Evolutionary conservation across 345 rosid genomes (phyloP), one percentile per base, ranked within the genome.

Genomic region (Clausena lansium): DNA sequence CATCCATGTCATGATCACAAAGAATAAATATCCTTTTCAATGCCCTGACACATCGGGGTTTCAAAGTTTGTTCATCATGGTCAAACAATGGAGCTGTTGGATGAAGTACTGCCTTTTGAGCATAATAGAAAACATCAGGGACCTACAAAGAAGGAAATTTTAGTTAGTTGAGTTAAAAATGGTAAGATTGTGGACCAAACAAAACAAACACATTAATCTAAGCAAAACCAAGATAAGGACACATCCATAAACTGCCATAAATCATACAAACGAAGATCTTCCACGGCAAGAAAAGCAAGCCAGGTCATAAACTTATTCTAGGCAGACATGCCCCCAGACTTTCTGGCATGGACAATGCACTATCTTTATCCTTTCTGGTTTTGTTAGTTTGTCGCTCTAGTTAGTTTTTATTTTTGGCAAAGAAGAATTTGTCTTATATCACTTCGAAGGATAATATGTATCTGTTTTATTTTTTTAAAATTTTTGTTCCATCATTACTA

Each of bases 71-170:
- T 72, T 78, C 85, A 77, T 93, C 96, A 80, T 86, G 98, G 82
- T 93, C 96, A 87, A 85, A 93, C 83, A 93, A 73, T 24, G 98
- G 98, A 82, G 86, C 82, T 77, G 88, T 89, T 41, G 98, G 98
- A 81, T 93, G 94, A 82, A 93, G 93, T 20, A 93, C 96, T 47
- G 98, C 96, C 74, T 85, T 93, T 77, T 86, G 88, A 73, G 98
- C 94, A 84, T 84, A 91, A 83, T 86, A 91, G 88, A 93, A 93
- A 75, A 89, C 96, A 39, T 93, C 98, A 73, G 96, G 98, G 68
- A 90, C 94, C 98, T 93, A 82, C 68, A 82, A 83, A 65, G 27
- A 52, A 50, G 24, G 35, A 61, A 35, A 60, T 20, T 70, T 52
- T 38, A 24, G 38, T 69, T 52, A 67, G 19, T 32, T 25, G 19